A percentile compares a stretch with the other conserved stretches of the same genome.
Conservation (phyloP, 768 basidiomycete species). For the Leccinum truebloodii region DNA sequence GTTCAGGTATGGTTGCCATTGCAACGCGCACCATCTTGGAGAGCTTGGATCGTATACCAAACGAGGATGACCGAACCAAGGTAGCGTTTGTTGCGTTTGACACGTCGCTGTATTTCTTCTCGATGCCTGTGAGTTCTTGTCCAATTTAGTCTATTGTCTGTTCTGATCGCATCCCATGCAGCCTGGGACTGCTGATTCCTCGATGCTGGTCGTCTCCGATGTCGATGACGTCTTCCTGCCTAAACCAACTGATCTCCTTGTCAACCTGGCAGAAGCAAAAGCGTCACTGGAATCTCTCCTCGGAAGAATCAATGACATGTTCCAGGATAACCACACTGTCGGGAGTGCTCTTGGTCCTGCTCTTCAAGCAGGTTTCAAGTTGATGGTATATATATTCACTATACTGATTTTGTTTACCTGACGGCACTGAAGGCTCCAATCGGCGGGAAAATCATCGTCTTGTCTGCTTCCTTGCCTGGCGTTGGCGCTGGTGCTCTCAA, state of each 20-base stretch:
- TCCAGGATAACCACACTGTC: constrained; percentile 91
- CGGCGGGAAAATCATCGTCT: constrained; percentile 90
- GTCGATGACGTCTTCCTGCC: constrained; percentile 97
- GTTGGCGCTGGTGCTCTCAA: constrained; percentile 90
- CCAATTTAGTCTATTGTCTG: not conserved
- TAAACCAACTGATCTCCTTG: constrained; percentile 93
- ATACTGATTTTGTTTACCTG: not conserved
- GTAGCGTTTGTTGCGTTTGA: constrained; percentile 93
- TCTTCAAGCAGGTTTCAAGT: constrained; percentile 92
- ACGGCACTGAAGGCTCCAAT: constrained; percentile 65
- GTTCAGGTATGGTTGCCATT: constrained; percentile 93
- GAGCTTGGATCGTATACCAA: constrained; percentile 92
- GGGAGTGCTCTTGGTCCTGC: constrained; percentile 96
- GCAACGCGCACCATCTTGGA: constrained; percentile 96
- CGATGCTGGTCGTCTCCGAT: constrained; percentile 97
- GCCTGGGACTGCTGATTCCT: constrained; percentile 74
- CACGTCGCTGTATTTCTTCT: constrained; percentile 94
- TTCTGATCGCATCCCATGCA: constrained; percentile 24
- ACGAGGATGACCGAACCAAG: constrained; percentile 92
- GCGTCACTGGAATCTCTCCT: constrained; percentile 80
- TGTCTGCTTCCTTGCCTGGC: constrained; percentile 85
- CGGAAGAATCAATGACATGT: constrained; percentile 90
- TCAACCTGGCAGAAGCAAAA: constrained; percentile 87
- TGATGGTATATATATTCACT: constrained; percentile 62
- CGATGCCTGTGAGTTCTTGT: constrained; percentile 56